Percentiles rank a stretch among this genome's conserved stretches.
Conservation (phyloP, 2,329 filamentous ascomycete species). For the Aspergillus thermomutatus region DNA sequence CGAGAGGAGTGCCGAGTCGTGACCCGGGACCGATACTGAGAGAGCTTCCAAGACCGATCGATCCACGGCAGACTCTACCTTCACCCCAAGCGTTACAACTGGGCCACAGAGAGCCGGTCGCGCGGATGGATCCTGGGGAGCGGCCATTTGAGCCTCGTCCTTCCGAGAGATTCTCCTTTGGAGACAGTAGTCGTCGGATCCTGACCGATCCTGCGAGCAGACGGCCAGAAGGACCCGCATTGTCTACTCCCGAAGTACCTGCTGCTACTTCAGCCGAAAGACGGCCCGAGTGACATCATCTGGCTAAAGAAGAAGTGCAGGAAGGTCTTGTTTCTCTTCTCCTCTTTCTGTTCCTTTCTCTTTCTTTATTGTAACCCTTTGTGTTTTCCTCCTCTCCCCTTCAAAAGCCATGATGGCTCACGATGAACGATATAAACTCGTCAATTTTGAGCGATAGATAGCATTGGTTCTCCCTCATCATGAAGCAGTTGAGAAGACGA, state of each 20-base stretch:
- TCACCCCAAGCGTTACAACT: slow-evolving; percentile 29
- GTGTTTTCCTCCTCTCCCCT: background rate
- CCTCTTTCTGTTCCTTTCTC: background rate
- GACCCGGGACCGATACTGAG: slow-evolving; percentile 20
- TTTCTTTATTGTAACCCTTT: background rate
- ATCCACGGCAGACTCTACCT: slow-evolving; percentile 27
- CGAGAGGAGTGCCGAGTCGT: slow-evolving; percentile 19
- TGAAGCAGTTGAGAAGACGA: slow-evolving; percentile 13
- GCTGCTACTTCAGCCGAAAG: slow-evolving; percentile 18
- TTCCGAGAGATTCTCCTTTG: slow-evolving; percentile 22
- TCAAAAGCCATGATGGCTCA: slow-evolving; percentile 11
- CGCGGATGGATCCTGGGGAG: slow-evolving; percentile 23
- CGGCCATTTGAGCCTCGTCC: slow-evolving; percentile 19
- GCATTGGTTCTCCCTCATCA: slow-evolving; percentile 23
- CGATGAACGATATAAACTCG: slow-evolving; percentile 22
- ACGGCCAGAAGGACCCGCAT: slow-evolving; percentile 20
- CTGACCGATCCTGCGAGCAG: slow-evolving; percentile 21
- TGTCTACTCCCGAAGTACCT: slow-evolving; percentile 17
- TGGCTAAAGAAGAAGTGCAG: background rate
- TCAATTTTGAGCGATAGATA: slow-evolving; percentile 31
- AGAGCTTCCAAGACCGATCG: slow-evolving; percentile 26
- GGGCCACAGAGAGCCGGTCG: slow-evolving; percentile 25
- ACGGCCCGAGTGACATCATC: slow-evolving; percentile 15
- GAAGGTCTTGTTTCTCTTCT: background rate
- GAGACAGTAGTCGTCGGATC: slow-evolving; percentile 23